phyloP scores from a whole-genome alignment of 345 rosid species.

The Rhizophora apiculata region DNA sequence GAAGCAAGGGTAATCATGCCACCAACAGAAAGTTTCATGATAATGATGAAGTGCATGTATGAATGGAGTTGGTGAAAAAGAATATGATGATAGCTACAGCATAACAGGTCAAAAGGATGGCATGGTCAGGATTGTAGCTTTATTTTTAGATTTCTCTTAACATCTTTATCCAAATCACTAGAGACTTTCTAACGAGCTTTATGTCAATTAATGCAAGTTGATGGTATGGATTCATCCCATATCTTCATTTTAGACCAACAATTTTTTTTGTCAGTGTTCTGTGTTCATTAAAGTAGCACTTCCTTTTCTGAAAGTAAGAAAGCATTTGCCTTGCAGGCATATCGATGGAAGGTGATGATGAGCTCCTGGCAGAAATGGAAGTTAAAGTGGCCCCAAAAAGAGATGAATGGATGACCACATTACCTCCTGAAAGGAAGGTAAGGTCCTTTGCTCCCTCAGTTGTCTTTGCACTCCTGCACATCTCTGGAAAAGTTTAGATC shows the following conservation, averaged over 20 bases:
- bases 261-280: background rate
- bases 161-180: no score
- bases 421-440: constrained; percentile 93
- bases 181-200: no score
- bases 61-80: no score
- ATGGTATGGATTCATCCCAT: background rate
- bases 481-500: background rate
- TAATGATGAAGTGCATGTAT: no score
- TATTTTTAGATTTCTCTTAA: no score
- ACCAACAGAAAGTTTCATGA: no score
- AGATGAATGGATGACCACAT: constrained; percentile 97
- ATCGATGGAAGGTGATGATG: constrained; percentile 95
- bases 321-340: constrained; percentile 51
- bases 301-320: constrained; percentile 13
- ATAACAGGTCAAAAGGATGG: no score
- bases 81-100: no score
- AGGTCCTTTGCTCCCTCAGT: constrained; percentile 16
- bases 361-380: constrained; percentile 64
- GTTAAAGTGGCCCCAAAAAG: constrained; percentile 65
- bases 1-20: no score
- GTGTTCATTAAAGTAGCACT: background rate
- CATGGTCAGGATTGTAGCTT: no score
- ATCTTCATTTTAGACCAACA: background rate
- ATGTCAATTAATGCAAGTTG: background rate
- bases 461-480: background rate